A percentile compares a stretch with the other conserved stretches of the same genome.
Evolutionary conservation across 106 monocot genomes (phyloP).

Genomic region (Narthecium ossifragum): DNA sequence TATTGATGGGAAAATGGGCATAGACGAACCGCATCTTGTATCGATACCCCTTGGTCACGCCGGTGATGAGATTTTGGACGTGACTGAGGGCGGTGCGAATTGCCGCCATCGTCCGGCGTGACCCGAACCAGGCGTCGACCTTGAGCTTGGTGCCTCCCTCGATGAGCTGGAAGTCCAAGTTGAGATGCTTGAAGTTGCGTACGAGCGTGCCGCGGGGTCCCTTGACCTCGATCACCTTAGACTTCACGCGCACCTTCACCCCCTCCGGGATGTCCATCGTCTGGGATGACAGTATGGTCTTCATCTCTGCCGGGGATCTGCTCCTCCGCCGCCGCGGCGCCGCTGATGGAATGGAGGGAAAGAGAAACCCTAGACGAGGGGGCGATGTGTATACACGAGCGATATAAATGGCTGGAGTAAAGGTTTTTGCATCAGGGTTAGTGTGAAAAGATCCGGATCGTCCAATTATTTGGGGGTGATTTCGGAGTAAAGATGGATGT

Average conservation of each 20-base stretch:
- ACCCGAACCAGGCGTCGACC: conserved; percentile 24
- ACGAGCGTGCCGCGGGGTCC: neutral
- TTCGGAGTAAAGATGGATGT: no score
- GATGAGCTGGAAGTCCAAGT: neutral
- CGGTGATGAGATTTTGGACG: conserved; percentile 1
- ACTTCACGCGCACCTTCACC: conserved; percentile 40
- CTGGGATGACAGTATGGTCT: conserved; percentile 62
- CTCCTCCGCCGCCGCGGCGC: neutral
- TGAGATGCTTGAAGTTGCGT: conserved; percentile 1
- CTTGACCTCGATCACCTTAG: conserved; percentile 41
- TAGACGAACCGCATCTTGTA: conserved; percentile 2
- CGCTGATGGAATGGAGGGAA: neutral
- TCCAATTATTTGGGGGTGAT: no score
- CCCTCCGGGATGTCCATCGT: conserved; percentile 67
- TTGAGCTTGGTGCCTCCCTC: neutral
- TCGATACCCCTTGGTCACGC: neutral
- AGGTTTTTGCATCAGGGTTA: no score
- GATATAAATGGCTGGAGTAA: no score
- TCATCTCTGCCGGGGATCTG: conserved; percentile 24
- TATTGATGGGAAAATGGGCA: conserved; percentile 14
- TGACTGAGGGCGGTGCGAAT: conserved; percentile 67
- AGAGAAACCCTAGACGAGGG: neutral
- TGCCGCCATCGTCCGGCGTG: conserved; percentile 47
- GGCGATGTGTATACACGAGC: no score
- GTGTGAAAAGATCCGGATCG: no score